These are phyloP conservation scores for Shiraia sp. DNA, from an alignment of 2,329 filamentous ascomycete genomes.

Conservation along the genomic window DNA sequence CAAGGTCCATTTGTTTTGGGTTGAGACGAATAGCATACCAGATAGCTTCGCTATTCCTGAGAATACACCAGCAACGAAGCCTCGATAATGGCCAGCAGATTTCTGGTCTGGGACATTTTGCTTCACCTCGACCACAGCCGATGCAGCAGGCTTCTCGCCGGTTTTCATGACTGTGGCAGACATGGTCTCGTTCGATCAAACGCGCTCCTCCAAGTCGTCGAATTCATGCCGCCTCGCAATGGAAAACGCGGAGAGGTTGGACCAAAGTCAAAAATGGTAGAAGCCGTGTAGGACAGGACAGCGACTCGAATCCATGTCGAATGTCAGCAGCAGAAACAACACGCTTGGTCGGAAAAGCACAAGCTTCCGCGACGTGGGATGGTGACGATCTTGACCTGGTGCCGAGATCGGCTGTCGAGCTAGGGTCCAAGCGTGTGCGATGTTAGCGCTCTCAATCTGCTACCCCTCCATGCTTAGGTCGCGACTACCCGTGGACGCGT, in stretches of 20 bases:
- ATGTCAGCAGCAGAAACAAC: constrained; percentile 11
- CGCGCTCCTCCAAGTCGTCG: constrained; percentile 3
- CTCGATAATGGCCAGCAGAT: constrained; percentile 71
- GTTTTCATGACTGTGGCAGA: constrained; percentile 41
- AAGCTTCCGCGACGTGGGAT: constrained; percentile 36
- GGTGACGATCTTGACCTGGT: constrained; percentile 36
- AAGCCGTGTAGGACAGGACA: not conserved
- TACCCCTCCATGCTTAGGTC: constrained; percentile 17
- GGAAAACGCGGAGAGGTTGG: not conserved
- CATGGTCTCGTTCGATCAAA: constrained; percentile 26
- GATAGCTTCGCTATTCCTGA: constrained; percentile 88
- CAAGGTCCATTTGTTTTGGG: not conserved
- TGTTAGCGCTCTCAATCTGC: constrained; percentile 8
- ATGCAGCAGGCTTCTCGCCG: constrained; percentile 26
- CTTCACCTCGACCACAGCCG: constrained; percentile 28
- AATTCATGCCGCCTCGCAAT: constrained; percentile 25
- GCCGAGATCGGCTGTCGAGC: constrained; percentile 27
- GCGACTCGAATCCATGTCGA: constrained; percentile 4
- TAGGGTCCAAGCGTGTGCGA: constrained; percentile 4
- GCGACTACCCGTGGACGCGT: not conserved
- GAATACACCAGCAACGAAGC: constrained; percentile 97
- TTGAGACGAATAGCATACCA: constrained; percentile 58
- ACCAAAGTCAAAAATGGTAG: not conserved
- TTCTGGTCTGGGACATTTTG: constrained; percentile 29
- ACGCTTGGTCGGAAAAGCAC: constrained; percentile 38